phyloP scores from a whole-genome alignment of 2,329 filamentous ascomycete species.

The Arthrobotrys conoides region DNA sequence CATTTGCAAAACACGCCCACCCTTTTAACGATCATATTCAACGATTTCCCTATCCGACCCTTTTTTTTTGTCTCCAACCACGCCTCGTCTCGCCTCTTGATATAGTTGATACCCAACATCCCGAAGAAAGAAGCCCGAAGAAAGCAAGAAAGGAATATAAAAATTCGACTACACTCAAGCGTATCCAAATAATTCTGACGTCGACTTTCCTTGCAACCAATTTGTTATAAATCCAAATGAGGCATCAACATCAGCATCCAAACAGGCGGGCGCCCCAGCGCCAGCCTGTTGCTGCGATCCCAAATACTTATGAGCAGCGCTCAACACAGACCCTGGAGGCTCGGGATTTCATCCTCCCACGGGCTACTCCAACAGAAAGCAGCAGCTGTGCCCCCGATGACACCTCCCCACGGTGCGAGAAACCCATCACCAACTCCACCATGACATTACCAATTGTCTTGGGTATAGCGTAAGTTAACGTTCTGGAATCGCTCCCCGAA shows the following conservation, averaged over 20 bases:
- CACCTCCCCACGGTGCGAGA: conserved; percentile 71
- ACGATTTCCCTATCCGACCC: conserved; percentile 15
- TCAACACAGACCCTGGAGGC: conserved; percentile 30
- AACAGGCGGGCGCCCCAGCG: conserved; percentile 56
- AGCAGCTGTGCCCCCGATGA: conserved; percentile 67
- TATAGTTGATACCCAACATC: not conserved
- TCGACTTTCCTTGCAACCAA: not conserved
- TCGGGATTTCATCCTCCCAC: conserved; percentile 39
- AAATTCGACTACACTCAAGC: not conserved
- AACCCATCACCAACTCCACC: conserved; percentile 72
- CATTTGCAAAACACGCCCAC: conserved; percentile 20
- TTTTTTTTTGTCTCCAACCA: conserved; percentile 32
- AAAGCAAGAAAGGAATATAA: not conserved
- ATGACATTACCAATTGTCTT: conserved; percentile 78
- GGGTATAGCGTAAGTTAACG: conserved; percentile 76
- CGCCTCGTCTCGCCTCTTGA: conserved; percentile 14
- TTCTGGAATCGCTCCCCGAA: conserved; percentile 52
- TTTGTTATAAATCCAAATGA: conserved; percentile 44
- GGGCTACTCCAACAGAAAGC: conserved; percentile 54
- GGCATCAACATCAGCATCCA: conserved; percentile 62
- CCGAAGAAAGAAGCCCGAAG: not conserved
- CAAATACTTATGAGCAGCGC: conserved; percentile 26
- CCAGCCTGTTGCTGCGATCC: conserved; percentile 44
- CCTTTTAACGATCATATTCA: conserved; percentile 33
- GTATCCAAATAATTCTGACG: not conserved